These are phyloP conservation scores for Metarhizium rileyi DNA, from an alignment of 2,329 filamentous ascomycete genomes.

Conservation along the genomic window DNA sequence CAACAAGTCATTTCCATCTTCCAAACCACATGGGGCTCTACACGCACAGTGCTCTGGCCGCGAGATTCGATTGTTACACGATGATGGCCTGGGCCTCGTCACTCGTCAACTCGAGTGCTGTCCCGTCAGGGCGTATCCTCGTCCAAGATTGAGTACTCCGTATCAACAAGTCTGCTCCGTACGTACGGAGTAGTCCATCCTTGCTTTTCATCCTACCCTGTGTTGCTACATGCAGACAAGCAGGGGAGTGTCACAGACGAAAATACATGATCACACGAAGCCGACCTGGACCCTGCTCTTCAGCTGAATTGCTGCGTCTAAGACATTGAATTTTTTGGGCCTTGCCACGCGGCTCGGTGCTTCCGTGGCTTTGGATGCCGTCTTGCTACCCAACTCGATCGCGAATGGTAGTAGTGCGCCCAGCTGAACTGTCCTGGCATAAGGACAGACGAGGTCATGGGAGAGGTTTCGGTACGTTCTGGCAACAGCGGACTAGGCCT, in stretches of 20 bases:
- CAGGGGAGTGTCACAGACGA: background rate
- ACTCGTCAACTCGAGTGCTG: too few species aligned
- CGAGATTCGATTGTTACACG: background rate
- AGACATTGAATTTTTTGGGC: background rate
- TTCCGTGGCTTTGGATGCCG: slow-evolving; percentile 1
- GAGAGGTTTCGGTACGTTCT: too few species aligned
- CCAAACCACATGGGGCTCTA: too few species aligned
- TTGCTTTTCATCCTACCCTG: background rate
- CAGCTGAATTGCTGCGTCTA: background rate
- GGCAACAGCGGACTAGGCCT: too few species aligned
- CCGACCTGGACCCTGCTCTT: background rate
- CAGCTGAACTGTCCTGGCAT: too few species aligned
- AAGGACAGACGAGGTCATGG: background rate
- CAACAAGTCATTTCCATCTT: background rate
- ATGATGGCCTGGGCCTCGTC: background rate
- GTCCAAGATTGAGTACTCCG: too few species aligned
- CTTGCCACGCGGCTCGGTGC: background rate
- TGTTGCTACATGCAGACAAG: background rate
- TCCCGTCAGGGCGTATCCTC: too few species aligned
- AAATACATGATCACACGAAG: background rate
- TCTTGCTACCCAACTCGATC: background rate
- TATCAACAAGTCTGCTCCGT: too few species aligned
- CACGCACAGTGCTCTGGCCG: too few species aligned
- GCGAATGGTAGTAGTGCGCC: background rate
- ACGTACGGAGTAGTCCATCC: too few species aligned